Evolutionary conservation across 352 stramenopile genomes (phyloP), one percentile per base, ranked within the genome.

Genomic region (Pythium folliculosum): DNA sequence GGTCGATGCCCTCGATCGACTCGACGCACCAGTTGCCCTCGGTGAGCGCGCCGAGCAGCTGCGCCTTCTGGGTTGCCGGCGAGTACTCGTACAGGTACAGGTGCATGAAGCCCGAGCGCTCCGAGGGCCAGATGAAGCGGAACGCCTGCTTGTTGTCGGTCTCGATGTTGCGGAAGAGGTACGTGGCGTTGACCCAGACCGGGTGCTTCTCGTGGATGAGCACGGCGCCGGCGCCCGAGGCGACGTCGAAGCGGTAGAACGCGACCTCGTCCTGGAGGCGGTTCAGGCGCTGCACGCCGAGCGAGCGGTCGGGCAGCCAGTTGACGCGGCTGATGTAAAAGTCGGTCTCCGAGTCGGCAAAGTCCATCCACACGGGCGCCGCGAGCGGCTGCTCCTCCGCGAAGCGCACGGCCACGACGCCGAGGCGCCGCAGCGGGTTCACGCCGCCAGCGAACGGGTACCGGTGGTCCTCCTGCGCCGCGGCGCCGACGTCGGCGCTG

Each of bases 81-180:
- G 69, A 73, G 67, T 90, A 98, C 62, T 96, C 95, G 75, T 99
- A 99, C 58, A 99, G 74, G 77, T 99, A 99, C 50, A 99, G 72
- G 63, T 99, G 96, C 81, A 93, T 96, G 70, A 89, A 98, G n/a
- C 96, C 96, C 30, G 79, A 88, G 47, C 94, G 77, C 79, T 99
- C 96, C 1, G 89, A 98, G 13, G 84, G 93, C 91, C 97, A 99
- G 40, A 98, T 79, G 73, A 99, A 99, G 19, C 90, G 97, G 75
- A 99, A 98, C 7, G 81, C 83, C 53, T 83, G 84, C 57, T 94
- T 85, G 66, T 69, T 82, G 66, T 87, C 76, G 8, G 70, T 78
- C 67, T 95, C 83, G 55, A 97, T 90, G 59, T 86, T 94, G 48
- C 93, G 82, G 62, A 97, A 96, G 30, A 99, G 77, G 69, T 99